Evolutionary conservation across 176 grass and related monocot genomes (phyloP).

Genomic region (Cenchrus americanus): DNA sequence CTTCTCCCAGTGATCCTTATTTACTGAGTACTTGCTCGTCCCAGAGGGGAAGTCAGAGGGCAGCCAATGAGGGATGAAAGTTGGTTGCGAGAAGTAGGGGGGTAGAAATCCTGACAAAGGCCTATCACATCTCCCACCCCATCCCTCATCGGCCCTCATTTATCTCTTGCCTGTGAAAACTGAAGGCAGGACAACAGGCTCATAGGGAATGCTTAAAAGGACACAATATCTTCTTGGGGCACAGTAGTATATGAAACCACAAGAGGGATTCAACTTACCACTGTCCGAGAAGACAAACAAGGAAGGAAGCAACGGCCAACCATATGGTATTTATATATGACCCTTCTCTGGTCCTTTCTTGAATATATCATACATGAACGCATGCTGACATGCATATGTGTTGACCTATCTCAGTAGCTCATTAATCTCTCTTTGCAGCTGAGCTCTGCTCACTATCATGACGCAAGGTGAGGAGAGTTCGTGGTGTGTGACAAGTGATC

Average conservation of each 20-base stretch:
- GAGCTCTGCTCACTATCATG: slow-evolving; percentile 33
- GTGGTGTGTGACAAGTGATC: slow-evolving; percentile 55
- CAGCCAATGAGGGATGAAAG: slow-evolving; percentile 57
- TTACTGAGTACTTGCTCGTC: slow-evolving; percentile 62
- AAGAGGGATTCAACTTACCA: slow-evolving; percentile 54
- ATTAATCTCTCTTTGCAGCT: slow-evolving; percentile 17
- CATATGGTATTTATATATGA: slow-evolving; percentile 35
- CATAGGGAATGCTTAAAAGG: slow-evolving; percentile 59
- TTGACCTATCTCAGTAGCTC: slow-evolving; percentile 28
- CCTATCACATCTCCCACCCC: slow-evolving; percentile 41
- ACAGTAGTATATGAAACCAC: slow-evolving; percentile 62
- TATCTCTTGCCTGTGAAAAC: slow-evolving; percentile 38
- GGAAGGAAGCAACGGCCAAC: slow-evolving; percentile 39
- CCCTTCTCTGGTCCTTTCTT: slow-evolving; percentile 26
- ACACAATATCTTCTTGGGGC: slow-evolving; percentile 67
- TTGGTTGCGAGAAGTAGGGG: slow-evolving; percentile 57
- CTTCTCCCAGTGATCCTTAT: slow-evolving; percentile 52
- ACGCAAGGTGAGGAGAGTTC: slow-evolving; percentile 52
- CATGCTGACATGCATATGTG: background rate
- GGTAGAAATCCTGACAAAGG: slow-evolving; percentile 52
- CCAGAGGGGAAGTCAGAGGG: slow-evolving; percentile 52
- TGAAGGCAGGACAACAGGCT: slow-evolving; percentile 40
- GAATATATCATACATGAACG: slow-evolving; percentile 22
- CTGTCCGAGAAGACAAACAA: slow-evolving; percentile 47
- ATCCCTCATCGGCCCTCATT: slow-evolving; percentile 17